These are phyloP conservation scores for Dicorynia guianensis DNA, from an alignment of 306 rosid species.

Conservation along the genomic window DNA sequence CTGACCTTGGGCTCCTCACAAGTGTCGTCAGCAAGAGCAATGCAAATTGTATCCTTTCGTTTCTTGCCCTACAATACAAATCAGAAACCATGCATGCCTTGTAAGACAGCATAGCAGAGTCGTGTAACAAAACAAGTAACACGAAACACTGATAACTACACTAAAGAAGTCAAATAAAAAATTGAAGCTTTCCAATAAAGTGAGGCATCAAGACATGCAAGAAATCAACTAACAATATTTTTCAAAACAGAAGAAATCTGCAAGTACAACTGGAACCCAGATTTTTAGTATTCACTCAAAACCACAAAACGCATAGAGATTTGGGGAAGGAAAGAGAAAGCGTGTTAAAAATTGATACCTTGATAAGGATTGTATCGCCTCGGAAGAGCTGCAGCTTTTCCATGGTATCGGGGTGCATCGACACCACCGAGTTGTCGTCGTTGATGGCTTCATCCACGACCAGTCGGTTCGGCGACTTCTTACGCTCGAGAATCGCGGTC, in stretches of 20 bases:
- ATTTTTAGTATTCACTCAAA: too few relatives aligned
- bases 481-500: conserved; percentile 61
- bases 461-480: conserved; percentile 61
- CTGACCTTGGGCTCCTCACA: conserved; percentile 57
- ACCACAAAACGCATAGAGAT: neutral
- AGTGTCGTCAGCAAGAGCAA: conserved; percentile 51
- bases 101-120: neutral
- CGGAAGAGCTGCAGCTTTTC: conserved; percentile 59
- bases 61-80: conserved; percentile 56
- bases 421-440: conserved; percentile 61
- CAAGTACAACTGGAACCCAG: neutral
- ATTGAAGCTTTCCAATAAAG: too few relatives aligned
- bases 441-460: conserved; percentile 57
- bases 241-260: neutral
- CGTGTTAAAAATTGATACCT: conserved; percentile 32
- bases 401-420: conserved; percentile 60
- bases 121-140: neutral
- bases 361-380: conserved; percentile 60
- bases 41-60: conserved; percentile 55
- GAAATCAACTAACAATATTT: neutral
- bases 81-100: neutral
- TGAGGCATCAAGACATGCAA: neutral
- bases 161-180: neutral
- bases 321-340: neutral
- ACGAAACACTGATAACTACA: neutral